Evolutionary conservation across 495 filamentous ascomycete species (phyloP), one percentile per base, ranked within the genome.

Genomic region (Cladorrhinum samala): DNA sequence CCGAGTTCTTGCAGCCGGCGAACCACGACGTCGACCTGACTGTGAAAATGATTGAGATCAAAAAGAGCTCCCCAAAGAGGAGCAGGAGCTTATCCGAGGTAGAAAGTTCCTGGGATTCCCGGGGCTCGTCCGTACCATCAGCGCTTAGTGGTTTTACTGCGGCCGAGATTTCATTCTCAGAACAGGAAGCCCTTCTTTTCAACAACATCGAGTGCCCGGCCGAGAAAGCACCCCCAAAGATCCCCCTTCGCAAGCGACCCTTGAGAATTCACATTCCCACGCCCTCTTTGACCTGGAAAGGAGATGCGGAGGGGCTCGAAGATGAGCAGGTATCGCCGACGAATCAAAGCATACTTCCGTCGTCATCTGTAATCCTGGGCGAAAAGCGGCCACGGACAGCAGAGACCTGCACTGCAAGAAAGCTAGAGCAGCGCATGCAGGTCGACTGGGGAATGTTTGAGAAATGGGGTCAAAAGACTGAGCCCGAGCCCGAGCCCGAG

Each of bases 1-100:
- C 74, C 1, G 71, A 73, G 33, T 68, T 57, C 7, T 56, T 77
- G 9, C 73, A 78, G 48, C 59, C 70, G 0, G 39, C 33, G 1
- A 63, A 48, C 21, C 46, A 67, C 17, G 66, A 72, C 36, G 39
- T 75, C 36, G 72, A 73, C 42, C 64, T 73, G 13, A 67, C 66
- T 0, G 46, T 60, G 33, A 55, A 49, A 43, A 48, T 57, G 40
- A 44, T 58, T 17, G 53, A 52, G 25, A 60, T 36, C 37, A 37
- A 49, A 23, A 51, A 46, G 24, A 46, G 37, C 16, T 55, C 67
- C 40, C 62, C 65, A 20, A 54, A 49, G 16, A 67, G 69, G 51
- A 73, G 72, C 36, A 50, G 59, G 3, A 73, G 71, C 48, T 53
- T 69, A 33, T 68, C 70, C 14, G 30, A 50, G 3, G 61, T 68